Conservation (phyloP, 1,284 basidiomycete genomes). For the Sanghuangporus baumii region DNA sequence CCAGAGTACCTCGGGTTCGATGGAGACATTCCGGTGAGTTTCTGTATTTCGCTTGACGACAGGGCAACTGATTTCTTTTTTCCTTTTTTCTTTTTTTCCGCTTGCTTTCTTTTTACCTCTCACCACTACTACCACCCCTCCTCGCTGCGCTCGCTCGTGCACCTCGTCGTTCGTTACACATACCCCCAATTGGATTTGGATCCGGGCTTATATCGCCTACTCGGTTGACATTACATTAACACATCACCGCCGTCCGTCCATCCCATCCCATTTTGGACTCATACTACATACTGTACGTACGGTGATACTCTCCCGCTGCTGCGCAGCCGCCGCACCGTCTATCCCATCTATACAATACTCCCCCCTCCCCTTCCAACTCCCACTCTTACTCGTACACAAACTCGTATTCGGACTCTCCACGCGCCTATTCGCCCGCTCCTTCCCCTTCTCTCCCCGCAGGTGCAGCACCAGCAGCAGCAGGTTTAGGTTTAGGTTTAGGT, state of each 20-base stretch:
- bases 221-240: not conserved
- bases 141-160: not conserved
- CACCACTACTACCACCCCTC: not conserved
- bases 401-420: slow-evolving; percentile 10
- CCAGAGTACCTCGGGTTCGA: slow-evolving; percentile 14
- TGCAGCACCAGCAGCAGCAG: not conserved
- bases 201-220: not conserved
- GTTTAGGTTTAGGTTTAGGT: not conserved
- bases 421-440: not conserved
- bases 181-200: not conserved
- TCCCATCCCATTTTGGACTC: not conserved
- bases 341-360: slow-evolving; percentile 23
- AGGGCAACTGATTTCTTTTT: not conserved
- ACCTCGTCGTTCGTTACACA: not conserved
- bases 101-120: not conserved
- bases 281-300: not conserved
- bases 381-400: slow-evolving; percentile 19
- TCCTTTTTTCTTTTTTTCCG: not conserved
- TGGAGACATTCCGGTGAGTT: slow-evolving; percentile 20
- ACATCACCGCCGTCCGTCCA: not conserved
- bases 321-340: slow-evolving; percentile 33
- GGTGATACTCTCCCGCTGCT: slow-evolving; percentile 18
- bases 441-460: not conserved
- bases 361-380: slow-evolving; percentile 21
- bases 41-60: not conserved